Evolutionary conservation across 2,329 filamentous ascomycete genomes (phyloP).

Genomic region (Akanthomyces muscarius): DNA sequence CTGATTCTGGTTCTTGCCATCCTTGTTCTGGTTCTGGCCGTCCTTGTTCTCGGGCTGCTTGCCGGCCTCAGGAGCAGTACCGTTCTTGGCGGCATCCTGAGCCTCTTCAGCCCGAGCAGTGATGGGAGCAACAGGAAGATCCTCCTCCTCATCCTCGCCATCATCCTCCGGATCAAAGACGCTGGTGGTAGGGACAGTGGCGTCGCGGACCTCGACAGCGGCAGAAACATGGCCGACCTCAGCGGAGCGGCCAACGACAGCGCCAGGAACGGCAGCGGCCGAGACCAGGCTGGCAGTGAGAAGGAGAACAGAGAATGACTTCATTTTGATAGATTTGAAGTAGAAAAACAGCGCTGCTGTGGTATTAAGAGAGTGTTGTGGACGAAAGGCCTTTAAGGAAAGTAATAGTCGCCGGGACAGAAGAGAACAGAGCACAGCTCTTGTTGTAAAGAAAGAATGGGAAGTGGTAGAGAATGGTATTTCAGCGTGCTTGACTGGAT

Average conservation of each 20-base stretch:
- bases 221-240: constrained; percentile 7
- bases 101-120: constrained; percentile 2
- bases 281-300: constrained; percentile 30
- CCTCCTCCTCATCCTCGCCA: constrained; percentile 11
- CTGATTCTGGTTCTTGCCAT: background rate
- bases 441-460: constrained; percentile 21
- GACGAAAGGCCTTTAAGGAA: constrained; percentile 10
- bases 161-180: constrained; percentile 7
- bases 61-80: background rate
- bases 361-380: constrained; percentile 13
- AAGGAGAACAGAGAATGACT: constrained; percentile 27
- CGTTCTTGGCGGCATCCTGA: constrained; percentile 1
- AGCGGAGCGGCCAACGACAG: constrained; percentile 14
- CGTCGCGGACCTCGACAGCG: constrained; percentile 3
- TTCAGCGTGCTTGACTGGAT: constrained; percentile 7
- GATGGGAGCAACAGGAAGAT: constrained; percentile 2
- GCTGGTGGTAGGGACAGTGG: background rate
- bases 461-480: constrained; percentile 18
- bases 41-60: constrained; percentile 5
- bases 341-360: constrained; percentile 8
- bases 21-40: background rate
- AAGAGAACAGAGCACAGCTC: constrained; percentile 31
- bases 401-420: constrained; percentile 16
- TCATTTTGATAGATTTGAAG: constrained; percentile 23
- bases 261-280: constrained; percentile 26